Percentiles rank a stretch among this genome's conserved stretches.
phyloP scores from a whole-genome alignment of 352 stramenopile species.

The Phytopythium oedochilum region DNA sequence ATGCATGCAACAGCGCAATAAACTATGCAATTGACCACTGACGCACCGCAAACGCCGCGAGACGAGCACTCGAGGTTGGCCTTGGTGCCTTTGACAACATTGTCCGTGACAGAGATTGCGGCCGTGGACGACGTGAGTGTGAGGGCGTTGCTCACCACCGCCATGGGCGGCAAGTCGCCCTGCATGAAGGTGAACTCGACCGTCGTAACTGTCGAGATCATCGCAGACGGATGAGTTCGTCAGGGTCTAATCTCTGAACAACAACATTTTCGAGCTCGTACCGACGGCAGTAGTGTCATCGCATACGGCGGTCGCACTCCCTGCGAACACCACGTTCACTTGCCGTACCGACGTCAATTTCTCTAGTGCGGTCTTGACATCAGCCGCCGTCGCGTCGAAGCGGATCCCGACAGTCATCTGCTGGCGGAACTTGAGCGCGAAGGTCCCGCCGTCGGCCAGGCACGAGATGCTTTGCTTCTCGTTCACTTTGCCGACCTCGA shows the following conservation, averaged over 20 bases:
- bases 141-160: conserved; percentile 28
- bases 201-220: conserved; percentile 26
- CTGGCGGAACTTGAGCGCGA: conserved; percentile 68
- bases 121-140: conserved; percentile 23
- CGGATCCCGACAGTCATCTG: conserved; percentile 52
- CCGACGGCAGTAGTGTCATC: conserved; percentile 21
- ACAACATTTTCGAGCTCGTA: conserved; percentile 15
- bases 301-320: conserved; percentile 29
- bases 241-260: too few relatives aligned
- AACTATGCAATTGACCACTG: neutral
- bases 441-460: conserved; percentile 42
- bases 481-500: conserved; percentile 58
- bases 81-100: conserved; percentile 55
- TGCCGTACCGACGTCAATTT: conserved; percentile 40
- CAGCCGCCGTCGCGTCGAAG: conserved; percentile 27
- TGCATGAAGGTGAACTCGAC: conserved; percentile 70
- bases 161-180: conserved; percentile 47
- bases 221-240: neutral
- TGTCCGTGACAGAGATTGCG: conserved; percentile 25
- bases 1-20: neutral
- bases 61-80: conserved; percentile 72
- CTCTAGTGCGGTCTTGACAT: conserved; percentile 51
- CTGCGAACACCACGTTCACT: conserved; percentile 52
- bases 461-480: conserved; percentile 66
- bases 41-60: conserved; percentile 66